Conservation (phyloP, 176 grass and related monocot species). For the Poa pratensis region DNA sequence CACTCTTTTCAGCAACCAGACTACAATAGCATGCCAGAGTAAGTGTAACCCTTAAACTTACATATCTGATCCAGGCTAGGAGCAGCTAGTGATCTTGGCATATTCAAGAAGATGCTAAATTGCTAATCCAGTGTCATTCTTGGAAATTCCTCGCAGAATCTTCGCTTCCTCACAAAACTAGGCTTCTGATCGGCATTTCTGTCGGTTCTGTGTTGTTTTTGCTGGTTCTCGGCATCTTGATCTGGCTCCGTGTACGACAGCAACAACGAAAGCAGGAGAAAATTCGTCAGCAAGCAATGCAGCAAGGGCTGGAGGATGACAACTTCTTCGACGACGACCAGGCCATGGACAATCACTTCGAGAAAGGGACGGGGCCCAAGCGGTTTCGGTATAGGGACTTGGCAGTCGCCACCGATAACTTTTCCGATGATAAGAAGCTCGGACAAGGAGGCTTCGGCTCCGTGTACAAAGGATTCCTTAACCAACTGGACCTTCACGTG, state of each 20-base stretch:
- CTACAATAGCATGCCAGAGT: constrained; percentile 58
- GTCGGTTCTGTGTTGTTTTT: neutral
- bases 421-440: neutral
- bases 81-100: too few species aligned
- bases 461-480: neutral
- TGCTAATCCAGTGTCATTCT: too few species aligned
- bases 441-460: constrained; percentile 7
- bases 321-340: neutral
- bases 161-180: too few species aligned
- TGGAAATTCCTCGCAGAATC: too few species aligned
- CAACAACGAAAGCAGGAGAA: neutral
- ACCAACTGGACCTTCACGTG: neutral
- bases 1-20: constrained; percentile 16
- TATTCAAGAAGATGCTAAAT: too few species aligned
- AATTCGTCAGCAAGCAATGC: neutral
- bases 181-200: neutral
- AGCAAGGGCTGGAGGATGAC: neutral
- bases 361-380: neutral
- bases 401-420: neutral
- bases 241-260: neutral
- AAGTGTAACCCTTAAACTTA: constrained; percentile 29
- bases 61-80: neutral
- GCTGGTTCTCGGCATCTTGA: neutral
- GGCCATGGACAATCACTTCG: neutral
- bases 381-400: neutral